These are phyloP conservation scores for Lepiota venenata DNA, from an alignment of 768 basidiomycete genomes.

Conservation along the genomic window DNA sequence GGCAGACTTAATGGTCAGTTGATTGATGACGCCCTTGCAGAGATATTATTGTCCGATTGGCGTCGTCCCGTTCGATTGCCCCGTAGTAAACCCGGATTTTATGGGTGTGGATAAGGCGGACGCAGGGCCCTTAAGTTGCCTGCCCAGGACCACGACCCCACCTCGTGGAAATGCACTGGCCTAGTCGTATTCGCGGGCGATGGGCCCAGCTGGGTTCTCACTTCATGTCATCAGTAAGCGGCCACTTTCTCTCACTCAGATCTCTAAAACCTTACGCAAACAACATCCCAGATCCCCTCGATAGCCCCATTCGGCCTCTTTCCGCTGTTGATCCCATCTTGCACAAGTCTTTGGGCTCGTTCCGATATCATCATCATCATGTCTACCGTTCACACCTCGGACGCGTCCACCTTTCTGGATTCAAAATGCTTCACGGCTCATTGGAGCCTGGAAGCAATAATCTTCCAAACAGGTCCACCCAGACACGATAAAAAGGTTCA, in stretches of 20 bases:
- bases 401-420: constrained; percentile 14
- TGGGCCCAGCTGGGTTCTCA: not conserved
- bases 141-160: not conserved
- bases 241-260: not conserved
- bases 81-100: constrained; percentile 1
- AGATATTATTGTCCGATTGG: not conserved
- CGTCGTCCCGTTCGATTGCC: not conserved
- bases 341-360: constrained; percentile 6
- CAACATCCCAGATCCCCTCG: constrained; percentile 11
- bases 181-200: not conserved
- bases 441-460: constrained; percentile 11
- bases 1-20: constrained; percentile 1
- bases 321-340: constrained; percentile 6
- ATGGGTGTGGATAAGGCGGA: constrained; percentile 4
- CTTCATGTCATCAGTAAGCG: constrained; percentile 11
- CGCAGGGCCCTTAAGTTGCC: not conserved
- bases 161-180: not conserved
- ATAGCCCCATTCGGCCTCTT: constrained; percentile 12
- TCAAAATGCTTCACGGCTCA: constrained; percentile 15
- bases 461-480: constrained; percentile 3
- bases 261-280: not conserved
- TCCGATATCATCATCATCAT: constrained; percentile 7
- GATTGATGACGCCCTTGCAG: not conserved
- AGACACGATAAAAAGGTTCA: constrained; percentile 1
- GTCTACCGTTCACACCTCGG: constrained; percentile 20